These are phyloP conservation scores for Rubia tinctorum DNA, from an alignment of 305 asterid genomes.

Conservation along the genomic window DNA sequence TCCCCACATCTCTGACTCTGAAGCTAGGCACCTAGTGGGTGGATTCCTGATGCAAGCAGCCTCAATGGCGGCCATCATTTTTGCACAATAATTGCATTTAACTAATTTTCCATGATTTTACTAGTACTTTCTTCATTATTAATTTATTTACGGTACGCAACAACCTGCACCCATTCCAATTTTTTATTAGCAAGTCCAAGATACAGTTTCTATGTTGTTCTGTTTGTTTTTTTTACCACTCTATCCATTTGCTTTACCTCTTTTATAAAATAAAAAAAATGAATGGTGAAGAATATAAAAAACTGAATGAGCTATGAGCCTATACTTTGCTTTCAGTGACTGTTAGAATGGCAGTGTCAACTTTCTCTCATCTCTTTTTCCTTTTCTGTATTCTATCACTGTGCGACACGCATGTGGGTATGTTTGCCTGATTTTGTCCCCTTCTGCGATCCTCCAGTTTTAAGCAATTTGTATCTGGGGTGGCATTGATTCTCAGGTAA, in stretches of 20 bases:
- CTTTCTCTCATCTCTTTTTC: slow-evolving; percentile 2
- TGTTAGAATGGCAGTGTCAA: slow-evolving; percentile 12
- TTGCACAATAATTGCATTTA: slow-evolving; percentile 22
- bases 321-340: slow-evolving; percentile 23
- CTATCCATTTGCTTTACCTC: background rate
- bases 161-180: background rate
- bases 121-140: background rate
- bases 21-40: slow-evolving; percentile 15
- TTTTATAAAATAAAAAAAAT: no score
- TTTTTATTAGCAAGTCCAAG: background rate
- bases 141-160: no score
- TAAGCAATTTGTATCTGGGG: slow-evolving; percentile 18
- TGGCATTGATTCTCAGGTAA: slow-evolving; percentile 18
- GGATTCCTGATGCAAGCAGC: slow-evolving; percentile 39
- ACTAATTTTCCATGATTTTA: slow-evolving; percentile 11
- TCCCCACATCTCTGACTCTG: slow-evolving; percentile 19
- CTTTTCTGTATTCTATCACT: slow-evolving; percentile 11
- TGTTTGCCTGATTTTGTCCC: slow-evolving; percentile 14
- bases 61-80: slow-evolving; percentile 60
- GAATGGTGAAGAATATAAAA: background rate
- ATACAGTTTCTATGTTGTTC: background rate
- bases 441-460: slow-evolving; percentile 3
- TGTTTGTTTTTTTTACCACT: background rate
- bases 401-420: slow-evolving; percentile 20
- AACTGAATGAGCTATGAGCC: background rate